Conservation (phyloP, 75 land plant genomes). For the Picea glauca region DNA sequence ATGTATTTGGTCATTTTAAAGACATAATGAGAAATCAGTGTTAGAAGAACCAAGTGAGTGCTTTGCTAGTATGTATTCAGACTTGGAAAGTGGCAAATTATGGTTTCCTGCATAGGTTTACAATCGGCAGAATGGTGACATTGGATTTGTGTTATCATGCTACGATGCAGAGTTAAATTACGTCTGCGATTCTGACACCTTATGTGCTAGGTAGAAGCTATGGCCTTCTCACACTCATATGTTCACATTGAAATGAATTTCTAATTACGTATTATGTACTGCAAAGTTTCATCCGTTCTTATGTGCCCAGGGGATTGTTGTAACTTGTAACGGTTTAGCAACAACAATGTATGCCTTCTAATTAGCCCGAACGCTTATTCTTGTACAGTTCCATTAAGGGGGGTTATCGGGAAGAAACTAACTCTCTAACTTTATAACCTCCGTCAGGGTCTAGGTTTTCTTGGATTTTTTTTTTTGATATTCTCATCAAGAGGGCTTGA, state of each 20-base stretch:
- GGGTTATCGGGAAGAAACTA: no score
- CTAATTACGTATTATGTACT: background rate
- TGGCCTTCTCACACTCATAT: background rate
- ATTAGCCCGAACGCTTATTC: background rate
- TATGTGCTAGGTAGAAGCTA: constrained; percentile 26
- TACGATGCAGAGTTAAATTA: constrained; percentile 42
- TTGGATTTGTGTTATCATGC: constrained; percentile 39
- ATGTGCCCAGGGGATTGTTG: background rate
- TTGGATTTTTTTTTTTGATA: no score
- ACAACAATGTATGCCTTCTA: no score
- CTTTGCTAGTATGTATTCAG: constrained; percentile 36
- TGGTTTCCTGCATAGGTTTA: constrained; percentile 57
- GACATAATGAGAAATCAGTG: constrained; percentile 5
- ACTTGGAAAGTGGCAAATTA: constrained; percentile 39
- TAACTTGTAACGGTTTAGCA: no score
- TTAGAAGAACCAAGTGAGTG: background rate
- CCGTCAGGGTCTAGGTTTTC: no score
- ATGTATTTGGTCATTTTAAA: constrained; percentile 34
- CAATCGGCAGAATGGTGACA: constrained; percentile 51
- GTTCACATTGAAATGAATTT: background rate
- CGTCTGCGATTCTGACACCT: constrained; percentile 25
- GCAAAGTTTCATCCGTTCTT: background rate
- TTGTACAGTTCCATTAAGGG: no score
- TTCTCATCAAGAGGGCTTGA: no score
- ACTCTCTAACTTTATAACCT: no score